phyloP scores from a whole-genome alignment of 257 asterid genomes.

The Fraxinus americana region DNA sequence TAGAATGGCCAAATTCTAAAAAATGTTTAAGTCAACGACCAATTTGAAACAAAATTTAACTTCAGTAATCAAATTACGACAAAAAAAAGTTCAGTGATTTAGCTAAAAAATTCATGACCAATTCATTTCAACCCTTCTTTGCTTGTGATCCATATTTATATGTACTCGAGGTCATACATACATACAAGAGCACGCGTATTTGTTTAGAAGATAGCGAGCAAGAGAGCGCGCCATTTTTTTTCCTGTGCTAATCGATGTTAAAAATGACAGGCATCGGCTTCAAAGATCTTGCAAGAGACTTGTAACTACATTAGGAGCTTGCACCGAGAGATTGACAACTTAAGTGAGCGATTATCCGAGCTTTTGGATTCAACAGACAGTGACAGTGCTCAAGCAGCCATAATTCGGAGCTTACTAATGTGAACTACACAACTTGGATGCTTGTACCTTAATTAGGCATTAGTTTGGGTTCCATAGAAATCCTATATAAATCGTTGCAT shows the following conservation, averaged over 20 bases:
- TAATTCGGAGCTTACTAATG: constrained; percentile 55
- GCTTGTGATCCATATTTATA: background rate
- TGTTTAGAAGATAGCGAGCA: background rate
- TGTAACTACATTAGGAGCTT: constrained; percentile 53
- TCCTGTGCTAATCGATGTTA: background rate
- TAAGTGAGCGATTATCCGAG: constrained; percentile 49
- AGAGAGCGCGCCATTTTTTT: background rate
- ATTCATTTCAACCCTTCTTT: background rate
- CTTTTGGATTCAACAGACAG: constrained; percentile 50
- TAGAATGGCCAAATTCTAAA: too few species aligned
- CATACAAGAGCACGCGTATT: background rate
- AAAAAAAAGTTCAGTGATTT: too few species aligned
- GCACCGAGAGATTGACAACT: constrained; percentile 52
- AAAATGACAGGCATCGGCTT: constrained; percentile 40
- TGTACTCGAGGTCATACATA: too few species aligned
- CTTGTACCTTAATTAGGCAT: constrained; percentile 12
- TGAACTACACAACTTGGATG: constrained; percentile 9
- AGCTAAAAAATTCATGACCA: too few species aligned
- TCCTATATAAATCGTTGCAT: background rate
- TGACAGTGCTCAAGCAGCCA: constrained; percentile 55
- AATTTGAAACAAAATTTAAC: too few species aligned
- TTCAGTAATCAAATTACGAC: too few species aligned
- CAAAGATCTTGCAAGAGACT: constrained; percentile 57
- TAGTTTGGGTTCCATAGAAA: constrained; percentile 11
- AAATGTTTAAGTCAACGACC: too few species aligned